These are phyloP conservation scores for Meredithiella fracta DNA, from an alignment of 2,329 filamentous ascomycete species.

Conservation along the genomic window DNA sequence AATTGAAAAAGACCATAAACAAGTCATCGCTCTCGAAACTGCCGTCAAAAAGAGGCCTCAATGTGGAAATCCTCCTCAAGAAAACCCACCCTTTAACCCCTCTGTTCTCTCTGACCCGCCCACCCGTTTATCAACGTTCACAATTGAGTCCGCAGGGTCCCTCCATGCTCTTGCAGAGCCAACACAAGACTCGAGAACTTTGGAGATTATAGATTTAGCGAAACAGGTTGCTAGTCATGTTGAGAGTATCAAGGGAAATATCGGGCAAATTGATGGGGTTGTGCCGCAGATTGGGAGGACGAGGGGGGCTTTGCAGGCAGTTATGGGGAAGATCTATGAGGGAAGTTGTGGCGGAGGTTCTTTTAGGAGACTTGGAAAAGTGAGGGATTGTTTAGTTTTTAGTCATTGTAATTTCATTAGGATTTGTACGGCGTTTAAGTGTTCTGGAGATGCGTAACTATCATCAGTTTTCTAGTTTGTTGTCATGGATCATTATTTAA, in stretches of 20 bases:
- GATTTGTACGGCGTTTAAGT: background rate
- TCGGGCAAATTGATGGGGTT: conserved; percentile 37
- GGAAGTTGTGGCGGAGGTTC: conserved; percentile 30
- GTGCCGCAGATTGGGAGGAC: conserved; percentile 31
- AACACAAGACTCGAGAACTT: conserved; percentile 1
- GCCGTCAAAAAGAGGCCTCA: conserved; percentile 39
- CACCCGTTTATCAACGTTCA: background rate
- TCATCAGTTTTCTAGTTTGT: too few species aligned
- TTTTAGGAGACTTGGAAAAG: conserved; percentile 24
- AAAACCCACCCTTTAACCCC: conserved; percentile 21
- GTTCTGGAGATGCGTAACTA: background rate
- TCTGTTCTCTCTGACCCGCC: background rate
- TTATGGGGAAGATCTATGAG: conserved; percentile 30
- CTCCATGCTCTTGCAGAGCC: background rate
- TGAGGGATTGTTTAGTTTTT: background rate
- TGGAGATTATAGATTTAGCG: conserved; percentile 6
- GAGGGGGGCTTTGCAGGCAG: conserved; percentile 32
- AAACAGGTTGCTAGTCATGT: conserved; percentile 36
- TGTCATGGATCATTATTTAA: too few species aligned
- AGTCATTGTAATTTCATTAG: background rate
- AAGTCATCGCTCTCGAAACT: conserved; percentile 33
- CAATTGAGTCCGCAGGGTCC: background rate
- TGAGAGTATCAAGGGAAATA: conserved; percentile 38
- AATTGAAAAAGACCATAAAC: conserved; percentile 38
- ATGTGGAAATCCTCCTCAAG: conserved; percentile 33